phyloP scores from a whole-genome alignment of 768 basidiomycete species.

The Agaricus bisporus region DNA sequence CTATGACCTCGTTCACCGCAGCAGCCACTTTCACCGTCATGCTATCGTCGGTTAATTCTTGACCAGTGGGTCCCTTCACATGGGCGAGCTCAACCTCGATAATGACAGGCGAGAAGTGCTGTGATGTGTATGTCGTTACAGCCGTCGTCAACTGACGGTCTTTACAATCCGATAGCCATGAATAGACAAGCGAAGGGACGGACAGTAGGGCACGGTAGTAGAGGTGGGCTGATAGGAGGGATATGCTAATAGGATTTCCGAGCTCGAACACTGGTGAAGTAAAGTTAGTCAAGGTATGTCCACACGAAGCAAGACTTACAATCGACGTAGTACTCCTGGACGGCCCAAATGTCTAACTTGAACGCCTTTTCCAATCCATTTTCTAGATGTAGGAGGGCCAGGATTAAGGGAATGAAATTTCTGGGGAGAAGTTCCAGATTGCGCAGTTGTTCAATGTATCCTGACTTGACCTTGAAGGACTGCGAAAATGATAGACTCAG shows the following conservation, averaged over 20 bases:
- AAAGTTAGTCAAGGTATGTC: not conserved
- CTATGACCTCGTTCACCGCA: conserved; percentile 71
- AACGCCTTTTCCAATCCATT: conserved; percentile 59
- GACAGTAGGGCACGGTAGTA: conserved; percentile 83
- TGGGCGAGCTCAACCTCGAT: conserved; percentile 77
- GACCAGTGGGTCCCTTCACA: conserved; percentile 49
- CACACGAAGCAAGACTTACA: conserved; percentile 35
- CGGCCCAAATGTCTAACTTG: conserved; percentile 79
- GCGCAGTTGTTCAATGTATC: conserved; percentile 83
- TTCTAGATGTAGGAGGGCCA: conserved; percentile 63
- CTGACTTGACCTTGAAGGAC: conserved; percentile 83
- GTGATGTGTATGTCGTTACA: conserved; percentile 72
- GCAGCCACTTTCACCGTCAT: conserved; percentile 65
- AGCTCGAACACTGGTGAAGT: conserved; percentile 50
- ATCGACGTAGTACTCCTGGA: conserved; percentile 78
- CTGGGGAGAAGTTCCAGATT: conserved; percentile 56
- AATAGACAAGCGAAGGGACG: conserved; percentile 79
- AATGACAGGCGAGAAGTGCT: conserved; percentile 85
- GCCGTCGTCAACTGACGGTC: conserved; percentile 82
- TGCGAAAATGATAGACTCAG: conserved; percentile 21
- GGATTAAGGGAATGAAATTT: conserved; percentile 66
- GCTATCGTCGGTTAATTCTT: conserved; percentile 69
- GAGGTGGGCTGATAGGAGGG: conserved; percentile 76
- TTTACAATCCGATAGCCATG: conserved; percentile 83
- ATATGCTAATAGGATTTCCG: conserved; percentile 42